Evolutionary conservation across 441 rosid genomes (phyloP).

Genomic region (Jatropha multifida): DNA sequence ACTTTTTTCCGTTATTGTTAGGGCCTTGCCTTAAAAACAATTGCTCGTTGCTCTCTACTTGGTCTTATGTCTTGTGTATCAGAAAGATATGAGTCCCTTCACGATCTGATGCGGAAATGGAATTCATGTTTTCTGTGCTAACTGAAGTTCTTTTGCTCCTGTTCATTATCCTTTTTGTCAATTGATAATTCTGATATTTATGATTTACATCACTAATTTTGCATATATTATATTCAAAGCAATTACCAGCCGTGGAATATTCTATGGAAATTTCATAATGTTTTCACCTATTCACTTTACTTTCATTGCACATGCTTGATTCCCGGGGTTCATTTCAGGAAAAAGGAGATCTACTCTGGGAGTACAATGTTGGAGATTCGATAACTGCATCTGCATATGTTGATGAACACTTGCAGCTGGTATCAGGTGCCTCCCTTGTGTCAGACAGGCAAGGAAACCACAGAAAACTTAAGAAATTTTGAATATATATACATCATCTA

Average conservation of each 20-base stretch:
- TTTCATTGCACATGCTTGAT: conserved; percentile 6
- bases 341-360: conserved; percentile 69
- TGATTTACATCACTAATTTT: not conserved
- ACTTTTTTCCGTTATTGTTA: not conserved
- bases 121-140: not conserved
- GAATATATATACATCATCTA: not conserved
- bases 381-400: conserved; percentile 86
- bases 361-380: conserved; percentile 62
- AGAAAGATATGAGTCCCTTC: not conserved
- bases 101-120: not conserved
- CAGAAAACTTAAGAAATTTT: not conserved
- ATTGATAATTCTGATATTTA: not conserved
- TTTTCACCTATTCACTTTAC: not conserved
- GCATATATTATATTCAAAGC: not conserved
- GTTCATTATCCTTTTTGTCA: not conserved
- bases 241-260: not conserved
- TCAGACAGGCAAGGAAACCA: conserved; percentile 52
- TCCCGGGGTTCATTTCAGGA: conserved; percentile 48
- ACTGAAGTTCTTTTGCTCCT: not conserved
- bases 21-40: not conserved
- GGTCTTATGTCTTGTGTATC: not conserved
- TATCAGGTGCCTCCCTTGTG: conserved; percentile 33
- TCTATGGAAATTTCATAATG: not conserved
- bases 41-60: not conserved
- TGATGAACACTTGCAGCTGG: conserved; percentile 72